Percentiles rank a stretch among this genome's conserved stretches.
Conservation (phyloP, 345 rosid genomes). For the Triadica sebifera region DNA sequence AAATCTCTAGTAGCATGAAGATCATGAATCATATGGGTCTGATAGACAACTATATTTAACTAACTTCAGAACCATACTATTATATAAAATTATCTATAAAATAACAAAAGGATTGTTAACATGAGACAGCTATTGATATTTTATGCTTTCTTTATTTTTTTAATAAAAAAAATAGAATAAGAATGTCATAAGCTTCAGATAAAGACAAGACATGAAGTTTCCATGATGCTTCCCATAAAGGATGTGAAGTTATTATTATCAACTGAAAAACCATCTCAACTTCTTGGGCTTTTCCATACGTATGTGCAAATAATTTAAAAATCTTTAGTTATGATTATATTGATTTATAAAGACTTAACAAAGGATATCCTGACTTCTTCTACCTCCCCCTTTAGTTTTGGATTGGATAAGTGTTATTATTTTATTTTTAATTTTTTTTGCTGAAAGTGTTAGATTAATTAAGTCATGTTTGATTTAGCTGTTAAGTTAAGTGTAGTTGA, state of each 20-base stretch:
- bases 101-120: neutral
- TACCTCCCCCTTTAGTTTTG: no score
- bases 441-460: no score
- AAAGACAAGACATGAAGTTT: constrained; percentile 14
- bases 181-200: neutral
- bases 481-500: no score
- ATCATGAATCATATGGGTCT: neutral
- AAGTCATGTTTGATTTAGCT: no score
- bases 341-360: no score
- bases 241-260: neutral
- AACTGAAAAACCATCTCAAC: neutral
- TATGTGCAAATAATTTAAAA: no score
- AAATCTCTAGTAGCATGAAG: no score
- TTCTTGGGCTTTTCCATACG: neutral
- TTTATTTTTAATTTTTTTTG: no score
- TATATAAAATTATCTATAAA: neutral
- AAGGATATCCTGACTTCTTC: no score
- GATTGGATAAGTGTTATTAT: no score
- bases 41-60: neutral
- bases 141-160: neutral
- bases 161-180: neutral
- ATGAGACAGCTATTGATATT: no score
- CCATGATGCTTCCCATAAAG: neutral
- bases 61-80: neutral
- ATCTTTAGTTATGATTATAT: no score